Conservation (phyloP, 2,329 filamentous ascomycete species). For the Epichloe typhina region DNA sequence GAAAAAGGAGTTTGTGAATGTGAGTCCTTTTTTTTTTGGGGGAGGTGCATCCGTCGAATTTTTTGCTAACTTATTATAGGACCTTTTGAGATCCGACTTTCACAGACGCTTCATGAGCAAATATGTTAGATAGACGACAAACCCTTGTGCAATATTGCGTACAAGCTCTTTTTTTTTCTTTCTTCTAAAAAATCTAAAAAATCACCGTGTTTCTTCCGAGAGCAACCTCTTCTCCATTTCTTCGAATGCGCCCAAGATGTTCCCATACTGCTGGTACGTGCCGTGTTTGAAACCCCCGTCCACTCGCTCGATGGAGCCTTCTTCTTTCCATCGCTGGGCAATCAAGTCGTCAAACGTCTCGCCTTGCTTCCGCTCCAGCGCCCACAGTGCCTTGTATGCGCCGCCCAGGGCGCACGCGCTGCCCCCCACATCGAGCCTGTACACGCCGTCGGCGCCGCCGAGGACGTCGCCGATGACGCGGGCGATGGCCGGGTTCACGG, state of each 20-base stretch:
- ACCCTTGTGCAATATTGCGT: constrained; percentile 7
- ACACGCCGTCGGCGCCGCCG: constrained; percentile 80
- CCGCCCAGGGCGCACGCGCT: constrained; percentile 91
- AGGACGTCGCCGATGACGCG: constrained; percentile 76
- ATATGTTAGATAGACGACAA: constrained; percentile 40
- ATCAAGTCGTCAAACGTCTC: constrained; percentile 86
- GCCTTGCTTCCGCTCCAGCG: constrained; percentile 50
- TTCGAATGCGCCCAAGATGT: constrained; percentile 63
- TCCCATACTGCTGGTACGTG: constrained; percentile 65
- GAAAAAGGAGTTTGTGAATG: constrained; percentile 93
- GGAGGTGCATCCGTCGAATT: neutral
- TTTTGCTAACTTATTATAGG: constrained; percentile 29
- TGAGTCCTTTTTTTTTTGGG: constrained; percentile 26
- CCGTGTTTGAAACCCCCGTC: constrained; percentile 67
- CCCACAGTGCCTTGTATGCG: constrained; percentile 95
- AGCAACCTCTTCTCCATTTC: constrained; percentile 59
- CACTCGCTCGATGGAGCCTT: constrained; percentile 69
- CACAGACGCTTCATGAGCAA: constrained; percentile 91
- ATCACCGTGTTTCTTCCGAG: constrained; percentile 14
- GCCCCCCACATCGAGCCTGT: constrained; percentile 77
- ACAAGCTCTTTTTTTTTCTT: neutral
- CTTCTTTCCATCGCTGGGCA: constrained; percentile 72
- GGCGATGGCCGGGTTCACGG: constrained; percentile 79
- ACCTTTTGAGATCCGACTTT: constrained; percentile 87
- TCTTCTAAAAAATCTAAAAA: neutral